Evolutionary conservation across 2,329 filamentous ascomycete species (phyloP).

Genomic region (Cryphonectria nitschkei): DNA sequence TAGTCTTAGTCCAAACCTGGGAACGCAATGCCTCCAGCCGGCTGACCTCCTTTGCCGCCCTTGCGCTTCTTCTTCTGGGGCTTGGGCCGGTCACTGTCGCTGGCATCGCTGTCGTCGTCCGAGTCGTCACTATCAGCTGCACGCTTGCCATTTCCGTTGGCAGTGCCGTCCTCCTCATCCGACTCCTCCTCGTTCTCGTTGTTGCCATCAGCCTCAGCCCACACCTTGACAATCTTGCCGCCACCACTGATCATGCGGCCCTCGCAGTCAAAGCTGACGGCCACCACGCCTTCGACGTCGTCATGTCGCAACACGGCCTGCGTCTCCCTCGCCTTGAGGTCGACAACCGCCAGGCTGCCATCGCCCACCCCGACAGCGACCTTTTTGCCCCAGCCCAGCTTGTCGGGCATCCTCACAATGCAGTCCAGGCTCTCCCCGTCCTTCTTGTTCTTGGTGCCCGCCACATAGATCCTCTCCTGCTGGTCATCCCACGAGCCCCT

Average conservation of each 20-base stretch:
- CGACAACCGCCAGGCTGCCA: slow-evolving; percentile 76
- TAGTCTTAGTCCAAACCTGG: slow-evolving; percentile 26
- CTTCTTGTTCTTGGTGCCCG: slow-evolving; percentile 52
- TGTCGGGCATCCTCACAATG: slow-evolving; percentile 72
- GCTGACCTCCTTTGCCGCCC: slow-evolving; percentile 41
- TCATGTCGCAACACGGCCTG: slow-evolving; percentile 74
- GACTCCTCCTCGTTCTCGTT: slow-evolving; percentile 52
- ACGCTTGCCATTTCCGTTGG: slow-evolving; percentile 48
- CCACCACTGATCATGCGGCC: slow-evolving; percentile 90
- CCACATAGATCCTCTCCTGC: slow-evolving; percentile 83
- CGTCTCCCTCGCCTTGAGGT: slow-evolving; percentile 74
- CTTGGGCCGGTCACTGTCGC: slow-evolving; percentile 47
- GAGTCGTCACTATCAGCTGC: slow-evolving; percentile 52
- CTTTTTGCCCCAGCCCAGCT: slow-evolving; percentile 69
- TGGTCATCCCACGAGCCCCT: slow-evolving; percentile 94
- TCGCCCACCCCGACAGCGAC: slow-evolving; percentile 82
- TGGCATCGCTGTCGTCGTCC: slow-evolving; percentile 51
- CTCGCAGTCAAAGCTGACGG: slow-evolving; percentile 80
- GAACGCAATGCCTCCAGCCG: slow-evolving; percentile 29
- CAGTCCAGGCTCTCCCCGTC: slow-evolving; percentile 81
- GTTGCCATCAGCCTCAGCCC: slow-evolving; percentile 68
- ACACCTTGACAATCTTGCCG: slow-evolving; percentile 84
- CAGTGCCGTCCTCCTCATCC: slow-evolving; percentile 49
- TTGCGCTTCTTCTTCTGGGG: slow-evolving; percentile 48
- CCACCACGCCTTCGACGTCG: slow-evolving; percentile 83